A percentile compares a stretch with the other conserved stretches of the same genome.
phyloP scores from a whole-genome alignment of 345 rosid species.

The Acer yangbiense region DNA sequence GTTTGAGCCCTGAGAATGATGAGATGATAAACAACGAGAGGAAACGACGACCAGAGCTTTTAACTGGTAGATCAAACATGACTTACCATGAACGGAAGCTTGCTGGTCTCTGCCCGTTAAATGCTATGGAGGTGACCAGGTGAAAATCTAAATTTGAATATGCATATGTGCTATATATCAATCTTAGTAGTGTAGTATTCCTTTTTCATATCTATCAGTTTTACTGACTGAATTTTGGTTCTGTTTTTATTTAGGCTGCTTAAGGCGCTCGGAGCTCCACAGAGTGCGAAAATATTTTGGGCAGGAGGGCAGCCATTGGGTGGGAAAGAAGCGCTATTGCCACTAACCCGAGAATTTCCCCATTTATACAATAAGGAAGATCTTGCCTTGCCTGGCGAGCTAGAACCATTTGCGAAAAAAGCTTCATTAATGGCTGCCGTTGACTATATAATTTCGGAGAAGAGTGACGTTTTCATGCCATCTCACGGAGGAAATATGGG shows the following conservation, averaged over 20 bases:
- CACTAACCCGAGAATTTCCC: conserved; percentile 67
- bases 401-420: conserved; percentile 71
- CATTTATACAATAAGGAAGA: conserved; percentile 81
- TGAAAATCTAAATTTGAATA: conserved; percentile 19
- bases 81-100: conserved; percentile 76
- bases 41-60: conserved; percentile 81
- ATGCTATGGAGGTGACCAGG: conserved; percentile 89
- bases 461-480: conserved; percentile 94
- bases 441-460: conserved; percentile 75
- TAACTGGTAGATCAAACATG: conserved; percentile 85
- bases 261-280: conserved; percentile 88
- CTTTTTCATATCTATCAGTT: neutral
- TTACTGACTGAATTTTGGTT: conserved; percentile 1
- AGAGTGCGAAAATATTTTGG: conserved; percentile 74
- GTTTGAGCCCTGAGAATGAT: conserved; percentile 68
- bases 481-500: conserved; percentile 99
- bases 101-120: conserved; percentile 91
- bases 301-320: conserved; percentile 96
- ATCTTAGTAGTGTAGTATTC: neutral
- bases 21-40: conserved; percentile 72
- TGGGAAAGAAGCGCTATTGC: conserved; percentile 72
- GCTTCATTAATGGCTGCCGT: conserved; percentile 92
- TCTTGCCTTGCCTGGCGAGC: conserved; percentile 78
- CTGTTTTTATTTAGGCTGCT: conserved; percentile 61
- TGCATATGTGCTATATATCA: neutral